Evolutionary conservation across 2,329 filamentous ascomycete species (phyloP), one percentile per base, ranked within the genome.

Genomic region (Onygenales sp.): DNA sequence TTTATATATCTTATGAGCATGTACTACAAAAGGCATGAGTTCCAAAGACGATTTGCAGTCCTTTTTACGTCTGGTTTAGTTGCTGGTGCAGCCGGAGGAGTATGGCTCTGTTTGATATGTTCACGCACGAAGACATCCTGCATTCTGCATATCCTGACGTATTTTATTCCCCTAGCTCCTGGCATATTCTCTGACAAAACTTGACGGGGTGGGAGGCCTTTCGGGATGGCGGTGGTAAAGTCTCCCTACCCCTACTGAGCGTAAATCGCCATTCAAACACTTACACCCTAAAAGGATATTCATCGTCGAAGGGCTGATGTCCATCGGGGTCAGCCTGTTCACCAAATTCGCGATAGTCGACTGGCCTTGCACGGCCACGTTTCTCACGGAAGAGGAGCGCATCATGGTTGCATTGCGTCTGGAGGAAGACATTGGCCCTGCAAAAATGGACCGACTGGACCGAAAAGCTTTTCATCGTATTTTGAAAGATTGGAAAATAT

Each of bases 361-460:
- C 54, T 74, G 71, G 67, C 74, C 74, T 0, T 68, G 72, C 44
- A 69, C 62, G 2, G 69, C 74, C 1, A 67, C 61, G 2, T 79
- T 77, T 57, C 65, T 79, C n/a, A 72, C 58, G 10, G 64, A 71
- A 0, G 68, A 75, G 13, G 74, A 79, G 60, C 69, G 70, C 46
- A 57, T 62, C 8, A 59, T 77, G 6, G 67, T 80, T 2, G 62
- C 73, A 32, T 63, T 64, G 6, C 71, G 74, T 2, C 59, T 78
- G 6, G 62, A 64, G 2, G 67, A 70, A 3, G 76, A 77, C 45
- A 62, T 64, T 13, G 70, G 69, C 13, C 70, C 71, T 3, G 70
- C 70, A 2, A 70, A 66, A 49, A 82, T 82, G 79, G 71, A 81
- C 54, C 74, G 74, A 8, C 67, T 80, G 2, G 75, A 80, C 56